Conservation (phyloP, 2,329 filamentous ascomycete genomes). For the Aspergillus latus region DNA sequence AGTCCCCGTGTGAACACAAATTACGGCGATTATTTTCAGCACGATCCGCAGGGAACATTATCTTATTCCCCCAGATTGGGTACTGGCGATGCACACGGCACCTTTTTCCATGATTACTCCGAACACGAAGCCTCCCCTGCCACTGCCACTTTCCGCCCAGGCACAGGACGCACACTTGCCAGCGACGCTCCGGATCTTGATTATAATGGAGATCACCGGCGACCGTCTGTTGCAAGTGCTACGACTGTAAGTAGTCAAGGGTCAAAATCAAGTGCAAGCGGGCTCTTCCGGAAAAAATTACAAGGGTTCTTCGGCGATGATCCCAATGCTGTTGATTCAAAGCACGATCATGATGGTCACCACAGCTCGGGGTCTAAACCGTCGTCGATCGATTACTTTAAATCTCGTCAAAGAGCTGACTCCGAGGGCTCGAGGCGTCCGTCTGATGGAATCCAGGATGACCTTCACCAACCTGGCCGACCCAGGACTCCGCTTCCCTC, state of each 20-base stretch:
- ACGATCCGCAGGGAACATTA: constrained; percentile 34
- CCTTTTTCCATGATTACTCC: constrained; percentile 41
- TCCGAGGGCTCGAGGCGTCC: constrained; percentile 70
- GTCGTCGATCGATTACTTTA: constrained; percentile 50
- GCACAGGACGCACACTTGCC: constrained; percentile 51
- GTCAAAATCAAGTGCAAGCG: constrained; percentile 70
- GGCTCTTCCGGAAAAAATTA: constrained; percentile 73
- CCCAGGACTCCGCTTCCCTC: constrained; percentile 81
- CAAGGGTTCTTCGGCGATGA: constrained; percentile 94
- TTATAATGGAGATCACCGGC: constrained; percentile 69
- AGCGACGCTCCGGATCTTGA: constrained; percentile 63
- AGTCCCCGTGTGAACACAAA: constrained; percentile 25
- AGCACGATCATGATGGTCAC: constrained; percentile 69
- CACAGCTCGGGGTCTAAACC: constrained; percentile 33
- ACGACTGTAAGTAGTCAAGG: constrained; percentile 83
- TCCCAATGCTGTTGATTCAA: constrained; percentile 61
- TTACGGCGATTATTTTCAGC: constrained; percentile 21
- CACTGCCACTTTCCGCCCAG: constrained; percentile 67
- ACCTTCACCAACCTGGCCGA: constrained; percentile 67
- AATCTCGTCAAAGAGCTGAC: constrained; percentile 74
- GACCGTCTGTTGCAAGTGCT: constrained; percentile 85
- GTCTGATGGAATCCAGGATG: constrained; percentile 42
- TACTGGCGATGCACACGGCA: constrained; percentile 32
- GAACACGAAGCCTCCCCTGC: constrained; percentile 56
- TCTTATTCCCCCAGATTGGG: constrained; percentile 29